Conservation (phyloP, 2,329 filamentous ascomycete genomes). For the Gnomoniopsis smithogilvyi region DNA sequence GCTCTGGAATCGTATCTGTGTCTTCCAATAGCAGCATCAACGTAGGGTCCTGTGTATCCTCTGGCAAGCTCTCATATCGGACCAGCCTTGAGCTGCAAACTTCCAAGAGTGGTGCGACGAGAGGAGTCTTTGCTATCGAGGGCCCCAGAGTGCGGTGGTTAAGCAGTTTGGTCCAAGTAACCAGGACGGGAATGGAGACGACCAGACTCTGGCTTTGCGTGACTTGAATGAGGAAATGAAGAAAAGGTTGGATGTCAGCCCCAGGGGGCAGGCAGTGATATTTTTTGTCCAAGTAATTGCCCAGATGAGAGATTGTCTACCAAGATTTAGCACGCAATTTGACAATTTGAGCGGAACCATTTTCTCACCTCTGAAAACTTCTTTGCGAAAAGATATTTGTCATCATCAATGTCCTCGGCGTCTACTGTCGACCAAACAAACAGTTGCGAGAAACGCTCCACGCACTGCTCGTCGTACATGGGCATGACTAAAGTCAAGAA, state of each 20-base stretch:
- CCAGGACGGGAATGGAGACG: conserved; percentile 87
- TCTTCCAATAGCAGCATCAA: conserved; percentile 85
- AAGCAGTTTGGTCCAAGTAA: conserved; percentile 84
- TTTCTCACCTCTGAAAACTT: conserved; percentile 80
- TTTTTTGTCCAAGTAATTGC: conserved; percentile 78
- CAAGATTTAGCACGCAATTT: conserved; percentile 12
- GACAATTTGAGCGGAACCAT: background rate
- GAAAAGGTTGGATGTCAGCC: conserved; percentile 67
- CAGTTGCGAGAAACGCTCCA: conserved; percentile 68
- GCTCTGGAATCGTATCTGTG: conserved; percentile 89
- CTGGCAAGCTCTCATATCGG: conserved; percentile 81
- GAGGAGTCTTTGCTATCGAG: conserved; percentile 57
- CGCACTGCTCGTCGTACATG: conserved; percentile 70
- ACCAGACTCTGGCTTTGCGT: conserved; percentile 83
- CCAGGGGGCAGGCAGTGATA: conserved; percentile 62
- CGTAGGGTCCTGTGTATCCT: conserved; percentile 76
- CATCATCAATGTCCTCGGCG: conserved; percentile 80
- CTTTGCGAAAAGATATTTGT: conserved; percentile 88
- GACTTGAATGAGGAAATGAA: conserved; percentile 75
- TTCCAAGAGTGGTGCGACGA: conserved; percentile 75
- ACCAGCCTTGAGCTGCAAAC: conserved; percentile 80
- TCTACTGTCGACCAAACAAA: conserved; percentile 80
- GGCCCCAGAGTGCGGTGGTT: conserved; percentile 65
- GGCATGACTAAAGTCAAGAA: conserved; percentile 75
- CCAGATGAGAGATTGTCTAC: conserved; percentile 80